These are phyloP conservation scores for Capronia coronata DNA, from an alignment of 2,329 filamentous ascomycete genomes.

Conservation along the genomic window DNA sequence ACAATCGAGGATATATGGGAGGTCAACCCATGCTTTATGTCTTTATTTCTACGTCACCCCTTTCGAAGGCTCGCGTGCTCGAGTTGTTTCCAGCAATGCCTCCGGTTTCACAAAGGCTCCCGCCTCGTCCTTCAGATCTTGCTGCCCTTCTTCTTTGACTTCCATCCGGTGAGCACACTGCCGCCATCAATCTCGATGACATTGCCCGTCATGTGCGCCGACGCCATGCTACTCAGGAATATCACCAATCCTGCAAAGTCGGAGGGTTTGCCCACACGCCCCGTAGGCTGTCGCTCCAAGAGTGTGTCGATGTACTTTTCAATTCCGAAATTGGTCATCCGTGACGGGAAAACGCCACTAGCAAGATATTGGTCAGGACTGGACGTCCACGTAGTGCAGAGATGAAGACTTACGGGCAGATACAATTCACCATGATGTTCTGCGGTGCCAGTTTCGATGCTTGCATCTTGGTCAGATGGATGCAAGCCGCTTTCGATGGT, in stretches of 20 bases:
- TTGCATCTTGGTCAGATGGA: slow-evolving; percentile 48
- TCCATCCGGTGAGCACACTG: slow-evolving; percentile 39
- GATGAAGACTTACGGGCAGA: slow-evolving; percentile 32
- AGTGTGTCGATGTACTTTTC: slow-evolving; percentile 46
- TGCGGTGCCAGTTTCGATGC: slow-evolving; percentile 47
- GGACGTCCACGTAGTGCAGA: not conserved
- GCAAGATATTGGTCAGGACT: slow-evolving; percentile 31
- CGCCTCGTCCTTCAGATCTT: slow-evolving; percentile 20
- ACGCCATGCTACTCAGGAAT: slow-evolving; percentile 38
- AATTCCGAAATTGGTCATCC: slow-evolving; percentile 51
- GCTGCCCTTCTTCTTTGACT: slow-evolving; percentile 30
- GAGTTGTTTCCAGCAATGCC: not conserved
- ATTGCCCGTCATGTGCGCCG: slow-evolving; percentile 42
- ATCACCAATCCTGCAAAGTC: slow-evolving; percentile 45
- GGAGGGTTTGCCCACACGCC: slow-evolving; percentile 43
- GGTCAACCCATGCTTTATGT: no score
- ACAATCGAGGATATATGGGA: no score
- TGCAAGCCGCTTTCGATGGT: slow-evolving; percentile 48
- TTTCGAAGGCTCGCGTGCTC: not conserved
- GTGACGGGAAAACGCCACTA: slow-evolving; percentile 45
- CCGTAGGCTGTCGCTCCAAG: slow-evolving; percentile 42
- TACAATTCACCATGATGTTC: slow-evolving; percentile 47
- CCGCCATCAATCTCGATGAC: slow-evolving; percentile 46
- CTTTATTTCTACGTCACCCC: no score
- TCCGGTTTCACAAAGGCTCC: not conserved